These are phyloP conservation scores for Xylariaceae sp. DNA, from an alignment of 2,329 filamentous ascomycete species.

Conservation along the genomic window DNA sequence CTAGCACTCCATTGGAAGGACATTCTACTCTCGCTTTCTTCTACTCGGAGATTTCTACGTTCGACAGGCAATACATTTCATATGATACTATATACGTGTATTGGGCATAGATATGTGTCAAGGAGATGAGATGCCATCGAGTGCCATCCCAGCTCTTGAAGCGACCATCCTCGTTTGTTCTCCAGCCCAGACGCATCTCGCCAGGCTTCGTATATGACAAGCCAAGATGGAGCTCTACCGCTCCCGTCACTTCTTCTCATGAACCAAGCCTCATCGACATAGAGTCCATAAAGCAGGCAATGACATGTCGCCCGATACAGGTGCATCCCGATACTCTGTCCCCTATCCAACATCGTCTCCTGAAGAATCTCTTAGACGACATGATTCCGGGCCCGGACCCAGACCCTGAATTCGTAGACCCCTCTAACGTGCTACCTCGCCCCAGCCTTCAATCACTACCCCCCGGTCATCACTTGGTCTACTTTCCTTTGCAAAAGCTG, in stretches of 20 bases:
- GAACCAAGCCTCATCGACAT: slow-evolving; percentile 15
- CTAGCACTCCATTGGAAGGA: too few relatives aligned
- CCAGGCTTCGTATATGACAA: background rate
- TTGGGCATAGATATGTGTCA: too few relatives aligned
- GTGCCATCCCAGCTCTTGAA: too few relatives aligned
- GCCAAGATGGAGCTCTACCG: slow-evolving; percentile 2
- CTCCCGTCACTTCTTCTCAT: background rate
- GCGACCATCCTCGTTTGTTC: too few relatives aligned
- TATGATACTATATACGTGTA: too few relatives aligned
- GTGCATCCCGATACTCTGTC: slow-evolving; percentile 39
- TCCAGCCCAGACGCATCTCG: background rate
- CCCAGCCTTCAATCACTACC: slow-evolving; percentile 39
- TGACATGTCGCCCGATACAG: slow-evolving; percentile 26
- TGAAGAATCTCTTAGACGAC: background rate
- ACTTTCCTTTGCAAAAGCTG: slow-evolving; percentile 73
- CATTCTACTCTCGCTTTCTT: too few relatives aligned
- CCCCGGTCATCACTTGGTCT: slow-evolving; percentile 77
- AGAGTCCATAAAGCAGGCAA: slow-evolving; percentile 21
- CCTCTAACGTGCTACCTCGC: too few relatives aligned
- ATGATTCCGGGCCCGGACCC: background rate
- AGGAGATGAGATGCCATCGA: too few relatives aligned
- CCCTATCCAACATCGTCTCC: background rate
- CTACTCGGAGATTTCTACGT: too few relatives aligned
- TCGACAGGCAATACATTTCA: too few relatives aligned
- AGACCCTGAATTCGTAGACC: background rate